These are phyloP conservation scores for Ceratonia siliqua DNA, from an alignment of 306 rosid genomes.

Conservation along the genomic window DNA sequence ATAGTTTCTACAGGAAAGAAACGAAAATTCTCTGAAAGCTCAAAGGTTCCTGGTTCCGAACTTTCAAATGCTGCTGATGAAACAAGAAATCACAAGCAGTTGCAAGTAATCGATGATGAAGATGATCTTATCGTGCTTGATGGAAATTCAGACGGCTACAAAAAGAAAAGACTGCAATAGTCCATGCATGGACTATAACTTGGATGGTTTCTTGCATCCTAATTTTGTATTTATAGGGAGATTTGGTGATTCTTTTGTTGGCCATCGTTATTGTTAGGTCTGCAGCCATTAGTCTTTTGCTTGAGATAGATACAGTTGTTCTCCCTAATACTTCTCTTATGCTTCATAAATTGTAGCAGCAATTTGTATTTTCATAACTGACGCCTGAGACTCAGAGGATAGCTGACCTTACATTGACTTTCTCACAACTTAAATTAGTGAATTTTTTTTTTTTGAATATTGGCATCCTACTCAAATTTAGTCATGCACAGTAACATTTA, in stretches of 20 bases:
- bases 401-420: slow-evolving; percentile 40
- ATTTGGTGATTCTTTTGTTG: slow-evolving; percentile 66
- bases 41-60: slow-evolving; percentile 12
- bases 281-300: slow-evolving; percentile 42
- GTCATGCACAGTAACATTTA: slow-evolving; percentile 23
- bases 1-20: slow-evolving; percentile 49
- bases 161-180: slow-evolving; percentile 68
- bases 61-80: slow-evolving; percentile 35
- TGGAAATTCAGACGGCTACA: slow-evolving; percentile 47
- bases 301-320: slow-evolving; percentile 40
- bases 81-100: slow-evolving; percentile 42
- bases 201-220: slow-evolving; percentile 44
- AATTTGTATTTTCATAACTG: slow-evolving; percentile 50
- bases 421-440: slow-evolving; percentile 31
- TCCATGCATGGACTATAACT: slow-evolving; percentile 26
- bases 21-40: slow-evolving; percentile 53
- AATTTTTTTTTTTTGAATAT: slow-evolving; percentile 40
- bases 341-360: slow-evolving; percentile 35
- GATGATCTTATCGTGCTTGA: slow-evolving; percentile 74
- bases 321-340: slow-evolving; percentile 12
- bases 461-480: slow-evolving; percentile 8
- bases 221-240: slow-evolving; percentile 74
- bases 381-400: slow-evolving; percentile 41
- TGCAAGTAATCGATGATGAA: slow-evolving; percentile 70
- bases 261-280: slow-evolving; percentile 51